Evolutionary conservation across 495 filamentous ascomycete genomes (phyloP).

Genomic region (Penicillium soppii): DNA sequence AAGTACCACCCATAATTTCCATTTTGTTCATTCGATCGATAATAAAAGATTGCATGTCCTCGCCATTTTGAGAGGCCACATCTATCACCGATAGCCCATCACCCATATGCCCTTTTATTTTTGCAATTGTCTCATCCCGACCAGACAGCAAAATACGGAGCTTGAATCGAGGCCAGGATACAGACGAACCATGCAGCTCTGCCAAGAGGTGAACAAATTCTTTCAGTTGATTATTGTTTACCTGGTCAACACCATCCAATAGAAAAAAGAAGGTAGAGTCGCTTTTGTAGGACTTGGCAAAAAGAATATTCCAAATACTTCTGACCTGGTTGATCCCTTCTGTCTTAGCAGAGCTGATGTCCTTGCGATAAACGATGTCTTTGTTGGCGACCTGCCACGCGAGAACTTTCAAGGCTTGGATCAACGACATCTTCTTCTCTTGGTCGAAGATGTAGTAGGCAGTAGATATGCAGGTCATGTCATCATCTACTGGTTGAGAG

Average conservation of each 20-base stretch:
- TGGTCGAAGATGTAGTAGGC: constrained; percentile 15
- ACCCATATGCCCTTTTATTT: constrained; percentile 5
- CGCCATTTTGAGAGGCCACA: constrained; percentile 10
- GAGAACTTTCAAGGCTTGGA: constrained; percentile 13
- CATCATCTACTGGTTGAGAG: constrained; percentile 1
- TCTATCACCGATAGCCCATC: constrained; percentile 7
- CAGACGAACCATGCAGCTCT: not conserved
- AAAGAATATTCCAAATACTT: constrained; percentile 10
- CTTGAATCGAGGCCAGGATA: constrained; percentile 9
- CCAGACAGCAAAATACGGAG: constrained; percentile 13
- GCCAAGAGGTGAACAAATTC: constrained; percentile 6
- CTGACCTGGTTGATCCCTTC: constrained; percentile 6
- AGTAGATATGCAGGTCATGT: constrained; percentile 11
- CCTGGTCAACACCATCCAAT: constrained; percentile 13
- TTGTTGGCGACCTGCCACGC: constrained; percentile 19
- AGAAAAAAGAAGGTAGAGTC: constrained; percentile 19
- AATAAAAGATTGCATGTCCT: constrained; percentile 17
- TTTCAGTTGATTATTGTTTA: constrained; percentile 9
- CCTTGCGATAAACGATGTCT: constrained; percentile 19
- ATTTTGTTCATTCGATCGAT: constrained; percentile 16
- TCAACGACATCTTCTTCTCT: constrained; percentile 7
- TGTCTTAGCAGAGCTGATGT: constrained; percentile 6
- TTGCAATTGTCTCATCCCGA: constrained; percentile 5
- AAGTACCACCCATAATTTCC: constrained; percentile 13
- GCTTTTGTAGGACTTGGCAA: constrained; percentile 16